Base-by-base conservation (phyloP, 768 basidiomycete species). In the Lentinula lateritia region DNA sequence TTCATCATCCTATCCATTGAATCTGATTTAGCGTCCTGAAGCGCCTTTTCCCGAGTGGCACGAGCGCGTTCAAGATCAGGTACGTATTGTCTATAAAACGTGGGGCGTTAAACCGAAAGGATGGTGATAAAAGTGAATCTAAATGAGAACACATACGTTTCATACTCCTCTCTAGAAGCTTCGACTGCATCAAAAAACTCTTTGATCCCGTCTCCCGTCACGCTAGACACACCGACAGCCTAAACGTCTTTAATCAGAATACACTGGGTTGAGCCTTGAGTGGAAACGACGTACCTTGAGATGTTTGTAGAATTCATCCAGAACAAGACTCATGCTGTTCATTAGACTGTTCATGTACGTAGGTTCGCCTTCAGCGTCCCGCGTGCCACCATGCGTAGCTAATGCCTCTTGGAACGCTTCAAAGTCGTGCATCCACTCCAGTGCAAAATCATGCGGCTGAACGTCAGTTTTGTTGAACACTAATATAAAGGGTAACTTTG, bases 381-480 rank as follows among this genome's bases (percentile, higher is more conserved):
- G 80, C 28, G 83, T 82, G 10, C 85, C 84, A 55, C 79, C 76
- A 68, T 91, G 87, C 1, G 87, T 78, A 3, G 89, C 85, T 58
- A 99, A 75, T 1, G 95, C 96, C 3, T 80, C 82, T 71, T 98
- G 97, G 75, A 98, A 99, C 28, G 84, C 85, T 72, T 99, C 96
- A 68, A 98, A 99, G 71, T 99, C 97, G 50, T 85, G 80, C 96
- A 98, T 98, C 97, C 97, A 99, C 64, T 95, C 93, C 34, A 97
- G 65, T 9, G 97, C 97, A 73, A 97, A 98, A 42, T 86, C 83
- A 71, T 98, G 93, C 2, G 88, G 80, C 70, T 91, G 83, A 3
- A 93, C 94, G 72, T 99, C 97, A 5, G 87, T 98, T 77, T 99
- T 99, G 78, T 99, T 99, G 80, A 99, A 99, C 36, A 98, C 95